Base-by-base conservation (phyloP, 2,329 filamentous ascomycete genomes). In the Fusarium papillatum region DNA sequence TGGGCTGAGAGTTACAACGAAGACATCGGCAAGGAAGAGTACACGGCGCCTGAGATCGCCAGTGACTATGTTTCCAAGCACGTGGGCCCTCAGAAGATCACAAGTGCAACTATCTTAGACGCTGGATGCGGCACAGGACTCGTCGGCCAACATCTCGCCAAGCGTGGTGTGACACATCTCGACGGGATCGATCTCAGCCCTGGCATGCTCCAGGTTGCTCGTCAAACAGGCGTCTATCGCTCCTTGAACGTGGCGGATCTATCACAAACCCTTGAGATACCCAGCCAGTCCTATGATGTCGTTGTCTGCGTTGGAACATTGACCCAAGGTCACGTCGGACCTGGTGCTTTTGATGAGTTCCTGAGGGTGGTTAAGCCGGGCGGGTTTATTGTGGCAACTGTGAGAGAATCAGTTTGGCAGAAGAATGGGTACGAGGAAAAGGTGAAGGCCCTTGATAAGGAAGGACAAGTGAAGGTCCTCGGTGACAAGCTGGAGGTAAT, bases 61-160 rank as follows among this genome's bases (percentile, higher is more conserved):
- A 50, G 83, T 74, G 74, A 82, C 75, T 36, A 81, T 64, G 59
- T 60, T 5, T 3, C 79, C 71, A 8, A 79, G 14, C 34, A 64
- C 73, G 36, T 81, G 13, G 63, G 46, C 80, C 9, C 69, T 19
- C 19, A 22, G 10, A 43, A 41, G 5, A 53, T 76, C 4, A 39
- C n/a, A 4, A 26, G 24, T 0, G 64, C 48, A 2, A 66, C 66
- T 16, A 85, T 90, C 46, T 82, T 88, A 0, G 88, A 90, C 67
- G 88, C 87, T 17, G 88, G 88, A 13, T 89, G 88, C 66, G 88
- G 88, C 7, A 90, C 87, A 1, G 88, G 88, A 0, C 83, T 89
- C 7, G 87, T 88, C 3, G 88, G 87, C 2, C 78, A 84, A 24
- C 84, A 84, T 8, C 84, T 90, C 4, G 80, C 82, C 4, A 79